phyloP scores from a whole-genome alignment of 352 stramenopile species.

The Pythium phragmitis region DNA sequence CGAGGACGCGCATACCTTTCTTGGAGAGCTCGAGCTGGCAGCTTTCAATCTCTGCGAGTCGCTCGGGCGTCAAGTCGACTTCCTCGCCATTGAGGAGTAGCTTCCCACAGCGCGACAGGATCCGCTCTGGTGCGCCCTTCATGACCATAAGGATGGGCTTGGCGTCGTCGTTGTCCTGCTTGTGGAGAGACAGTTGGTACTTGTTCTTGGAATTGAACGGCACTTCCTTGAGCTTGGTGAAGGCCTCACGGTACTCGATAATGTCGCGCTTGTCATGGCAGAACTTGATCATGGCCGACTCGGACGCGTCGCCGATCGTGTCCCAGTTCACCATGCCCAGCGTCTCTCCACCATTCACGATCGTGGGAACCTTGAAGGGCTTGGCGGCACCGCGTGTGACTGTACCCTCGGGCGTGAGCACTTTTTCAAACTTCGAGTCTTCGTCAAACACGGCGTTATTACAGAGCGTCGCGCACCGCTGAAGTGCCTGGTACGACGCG shows the following conservation, averaged over 20 bases:
- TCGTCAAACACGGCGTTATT: slow-evolving; percentile 84
- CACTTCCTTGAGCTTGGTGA: slow-evolving; percentile 79
- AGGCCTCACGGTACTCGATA: slow-evolving; percentile 61
- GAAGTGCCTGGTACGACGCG: slow-evolving; percentile 46
- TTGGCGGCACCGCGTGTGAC: slow-evolving; percentile 47
- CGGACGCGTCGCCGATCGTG: slow-evolving; percentile 76
- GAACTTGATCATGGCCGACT: slow-evolving; percentile 88
- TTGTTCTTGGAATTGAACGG: slow-evolving; percentile 89
- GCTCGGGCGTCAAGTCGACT: slow-evolving; percentile 92
- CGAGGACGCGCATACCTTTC: slow-evolving; percentile 62
- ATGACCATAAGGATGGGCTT: slow-evolving; percentile 82
- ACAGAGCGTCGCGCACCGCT: slow-evolving; percentile 67
- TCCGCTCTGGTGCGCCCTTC: slow-evolving; percentile 96
- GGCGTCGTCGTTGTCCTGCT: slow-evolving; percentile 70
- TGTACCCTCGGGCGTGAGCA: slow-evolving; percentile 41
- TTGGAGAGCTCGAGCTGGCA: slow-evolving; percentile 56
- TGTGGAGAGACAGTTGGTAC: slow-evolving; percentile 81
- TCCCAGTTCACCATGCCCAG: slow-evolving; percentile 60
- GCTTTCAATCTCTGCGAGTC: slow-evolving; percentile 62
- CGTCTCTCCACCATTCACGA: slow-evolving; percentile 36
- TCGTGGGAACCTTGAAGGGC: slow-evolving; percentile 56
- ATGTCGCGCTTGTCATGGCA: slow-evolving; percentile 74
- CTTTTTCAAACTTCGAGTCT: slow-evolving; percentile 77
- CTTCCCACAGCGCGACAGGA: slow-evolving; percentile 89
- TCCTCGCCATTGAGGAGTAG: slow-evolving; percentile 44